Evolutionary conservation across 331 rosid genomes (phyloP).

Genomic region (Phaseolus coccineus): DNA sequence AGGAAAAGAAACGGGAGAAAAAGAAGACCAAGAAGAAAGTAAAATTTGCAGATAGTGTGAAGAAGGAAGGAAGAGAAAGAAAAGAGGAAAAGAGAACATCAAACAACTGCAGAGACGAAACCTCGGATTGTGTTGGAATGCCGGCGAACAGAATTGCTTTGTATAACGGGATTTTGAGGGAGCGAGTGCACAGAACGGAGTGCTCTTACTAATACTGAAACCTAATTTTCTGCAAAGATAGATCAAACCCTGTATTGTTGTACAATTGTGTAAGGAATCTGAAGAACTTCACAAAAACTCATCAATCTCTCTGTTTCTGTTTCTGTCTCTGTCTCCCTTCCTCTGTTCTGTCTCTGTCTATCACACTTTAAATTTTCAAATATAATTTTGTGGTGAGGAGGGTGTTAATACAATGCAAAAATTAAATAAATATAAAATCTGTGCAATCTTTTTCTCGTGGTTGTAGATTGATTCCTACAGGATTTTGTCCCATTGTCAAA

Average conservation of each 20-base stretch:
- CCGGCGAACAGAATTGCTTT: slow-evolving; percentile 74
- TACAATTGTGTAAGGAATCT: not conserved
- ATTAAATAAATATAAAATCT: slow-evolving; percentile 12
- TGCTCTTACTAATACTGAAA: slow-evolving; percentile 53
- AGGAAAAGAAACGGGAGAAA: slow-evolving; percentile 59
- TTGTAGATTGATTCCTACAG: slow-evolving; percentile 40
- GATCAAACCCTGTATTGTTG: not conserved
- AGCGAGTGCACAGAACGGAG: slow-evolving; percentile 56
- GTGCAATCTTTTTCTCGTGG: slow-evolving; percentile 45
- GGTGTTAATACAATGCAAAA: not conserved
- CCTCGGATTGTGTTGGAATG: slow-evolving; percentile 40
- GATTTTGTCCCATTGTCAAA: slow-evolving; percentile 10
- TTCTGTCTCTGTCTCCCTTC: not conserved
- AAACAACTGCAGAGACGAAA: slow-evolving; percentile 54
- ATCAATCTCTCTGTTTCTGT: not conserved
- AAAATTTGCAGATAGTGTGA: slow-evolving; percentile 75
- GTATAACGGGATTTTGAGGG: slow-evolving; percentile 78
- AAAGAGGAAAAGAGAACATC: slow-evolving; percentile 43
- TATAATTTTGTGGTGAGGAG: slow-evolving; percentile 37
- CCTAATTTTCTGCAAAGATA: not conserved
- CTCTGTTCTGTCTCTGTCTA: not conserved
- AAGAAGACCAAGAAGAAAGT: slow-evolving; percentile 69
- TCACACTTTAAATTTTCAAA: not conserved
- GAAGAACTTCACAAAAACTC: slow-evolving; percentile 2
- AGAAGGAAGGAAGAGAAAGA: slow-evolving; percentile 54